phyloP scores from a whole-genome alignment of 257 asterid genomes.

The Penstemon newberryi region DNA sequence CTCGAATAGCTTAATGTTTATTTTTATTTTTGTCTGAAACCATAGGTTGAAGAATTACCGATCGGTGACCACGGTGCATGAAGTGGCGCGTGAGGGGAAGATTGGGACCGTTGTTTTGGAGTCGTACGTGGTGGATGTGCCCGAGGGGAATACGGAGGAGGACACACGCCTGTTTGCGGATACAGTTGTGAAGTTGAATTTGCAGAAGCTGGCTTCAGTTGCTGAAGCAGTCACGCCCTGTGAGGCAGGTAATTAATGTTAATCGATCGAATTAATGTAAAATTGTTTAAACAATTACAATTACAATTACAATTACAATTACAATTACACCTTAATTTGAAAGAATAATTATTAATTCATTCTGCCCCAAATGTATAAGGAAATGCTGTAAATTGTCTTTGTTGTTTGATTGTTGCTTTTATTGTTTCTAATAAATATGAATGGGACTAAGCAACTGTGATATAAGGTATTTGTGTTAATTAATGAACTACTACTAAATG shows the following conservation, averaged over 20 bases:
- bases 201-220: constrained; percentile 74
- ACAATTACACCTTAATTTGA: neutral
- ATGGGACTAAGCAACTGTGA: too few species aligned
- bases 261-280: neutral
- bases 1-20: too few species aligned
- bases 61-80: constrained; percentile 72
- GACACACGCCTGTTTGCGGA: constrained; percentile 87
- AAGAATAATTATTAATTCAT: neutral
- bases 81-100: constrained; percentile 43
- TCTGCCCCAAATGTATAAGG: neutral
- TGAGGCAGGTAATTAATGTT: constrained; percentile 13
- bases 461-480: too few species aligned
- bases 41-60: constrained; percentile 61
- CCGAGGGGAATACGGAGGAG: constrained; percentile 91
- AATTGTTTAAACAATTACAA: neutral
- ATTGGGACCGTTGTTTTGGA: constrained; percentile 66
- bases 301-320: too few species aligned
- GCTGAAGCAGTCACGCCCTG: constrained; percentile 39
- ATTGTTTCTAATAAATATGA: too few species aligned
- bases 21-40: too few species aligned
- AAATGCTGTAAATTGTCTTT: neutral
- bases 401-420: too few species aligned
- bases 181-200: constrained; percentile 75
- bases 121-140: constrained; percentile 81
- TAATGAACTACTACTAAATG: too few species aligned